These are phyloP conservation scores for Amyloporia xantha DNA, from an alignment of 768 basidiomycete genomes.

Conservation along the genomic window DNA sequence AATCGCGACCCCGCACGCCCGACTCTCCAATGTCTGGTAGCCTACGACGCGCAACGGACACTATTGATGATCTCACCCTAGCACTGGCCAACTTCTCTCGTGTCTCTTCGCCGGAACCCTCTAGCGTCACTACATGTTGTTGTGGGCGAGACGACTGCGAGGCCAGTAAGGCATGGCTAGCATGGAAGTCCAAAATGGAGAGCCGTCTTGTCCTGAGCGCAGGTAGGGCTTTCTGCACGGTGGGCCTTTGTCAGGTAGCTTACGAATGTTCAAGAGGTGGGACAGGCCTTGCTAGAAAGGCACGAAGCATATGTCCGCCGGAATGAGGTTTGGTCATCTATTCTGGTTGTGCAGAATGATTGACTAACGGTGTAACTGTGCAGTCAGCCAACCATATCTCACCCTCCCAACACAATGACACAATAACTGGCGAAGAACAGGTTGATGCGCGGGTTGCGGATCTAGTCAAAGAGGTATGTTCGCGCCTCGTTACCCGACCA, in stretches of 20 bases:
- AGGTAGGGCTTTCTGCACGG: slow-evolving; percentile 43
- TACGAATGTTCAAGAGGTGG: slow-evolving; percentile 54
- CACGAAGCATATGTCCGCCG: slow-evolving; percentile 82
- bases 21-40: slow-evolving; percentile 25
- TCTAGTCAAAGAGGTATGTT: slow-evolving; percentile 20
- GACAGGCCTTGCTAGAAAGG: slow-evolving; percentile 78
- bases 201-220: slow-evolving; percentile 77
- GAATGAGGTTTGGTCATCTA: slow-evolving; percentile 44
- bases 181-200: slow-evolving; percentile 65
- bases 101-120: slow-evolving; percentile 66
- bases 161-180: slow-evolving; percentile 54
- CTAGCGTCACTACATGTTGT: slow-evolving; percentile 48
- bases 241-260: slow-evolving; percentile 1
- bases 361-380: neutral
- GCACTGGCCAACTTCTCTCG: slow-evolving; percentile 70
- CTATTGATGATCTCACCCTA: slow-evolving; percentile 74
- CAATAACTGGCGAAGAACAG: slow-evolving; percentile 10
- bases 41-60: slow-evolving; percentile 29
- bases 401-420: slow-evolving; percentile 1
- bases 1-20: slow-evolving; percentile 19
- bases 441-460: slow-evolving; percentile 23
- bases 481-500: neutral
- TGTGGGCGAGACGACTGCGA: slow-evolving; percentile 63
- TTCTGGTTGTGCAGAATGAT: neutral
- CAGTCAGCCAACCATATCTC: neutral